Percentiles rank a stretch among this genome's conserved stretches.
Conservation (phyloP, 2,329 filamentous ascomycete species). For the Talaromyces piceae region DNA sequence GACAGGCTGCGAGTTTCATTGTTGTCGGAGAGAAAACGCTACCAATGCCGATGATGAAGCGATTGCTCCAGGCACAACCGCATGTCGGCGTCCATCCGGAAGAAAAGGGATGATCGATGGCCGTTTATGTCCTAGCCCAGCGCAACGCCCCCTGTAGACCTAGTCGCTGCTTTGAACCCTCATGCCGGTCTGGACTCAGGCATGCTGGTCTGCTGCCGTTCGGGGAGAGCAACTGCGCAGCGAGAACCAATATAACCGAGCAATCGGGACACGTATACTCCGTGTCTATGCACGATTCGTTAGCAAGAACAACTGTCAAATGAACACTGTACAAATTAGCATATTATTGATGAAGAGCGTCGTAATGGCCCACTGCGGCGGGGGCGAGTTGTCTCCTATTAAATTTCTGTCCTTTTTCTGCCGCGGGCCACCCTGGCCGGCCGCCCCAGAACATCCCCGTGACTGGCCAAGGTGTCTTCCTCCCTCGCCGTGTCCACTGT, state of each 20-base stretch:
- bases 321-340: no score
- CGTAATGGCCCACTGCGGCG: neutral
- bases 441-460: neutral
- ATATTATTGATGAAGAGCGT: neutral
- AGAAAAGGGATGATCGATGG: neutral
- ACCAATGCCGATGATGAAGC: neutral
- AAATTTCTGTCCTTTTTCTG: no score
- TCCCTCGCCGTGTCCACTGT: neutral
- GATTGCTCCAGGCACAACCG: neutral
- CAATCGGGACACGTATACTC: no score
- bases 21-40: neutral
- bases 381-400: no score
- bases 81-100: neutral
- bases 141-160: neutral
- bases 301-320: no score
- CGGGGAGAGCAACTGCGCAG: no score
- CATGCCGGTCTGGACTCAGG: neutral
- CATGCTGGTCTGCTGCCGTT: neutral
- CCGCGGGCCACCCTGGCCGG: neutral
- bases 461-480: neutral
- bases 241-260: no score
- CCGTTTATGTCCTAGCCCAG: neutral
- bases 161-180: neutral
- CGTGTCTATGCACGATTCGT: no score
- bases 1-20: no score